phyloP scores from a whole-genome alignment of 306 rosid genomes.

The apple (Malus domestica) region ASM211411v1 NC_041795.1:10441501-10442000 shows the following conservation, averaged over 20 bases:
- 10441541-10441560: neutral
- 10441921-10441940: neutral
- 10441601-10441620: neutral
- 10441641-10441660: neutral
- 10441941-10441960: neutral
- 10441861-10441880: neutral
- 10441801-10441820: neutral
- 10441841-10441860: neutral
- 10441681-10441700: neutral
- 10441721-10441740: neutral
- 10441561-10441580: neutral
- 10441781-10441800: constrained; percentile 12
- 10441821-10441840: neutral
- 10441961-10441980: too few species aligned
- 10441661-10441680: neutral
- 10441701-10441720: neutral
- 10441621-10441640: neutral
- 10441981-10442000: too few species aligned
- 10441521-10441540: neutral
- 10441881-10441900: neutral
- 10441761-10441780: neutral
- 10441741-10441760: neutral
- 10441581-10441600: neutral
- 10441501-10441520: neutral
- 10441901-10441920: neutral